Conservation (phyloP, 345 rosid genomes). For the Pugionium dolabratum region DNA sequence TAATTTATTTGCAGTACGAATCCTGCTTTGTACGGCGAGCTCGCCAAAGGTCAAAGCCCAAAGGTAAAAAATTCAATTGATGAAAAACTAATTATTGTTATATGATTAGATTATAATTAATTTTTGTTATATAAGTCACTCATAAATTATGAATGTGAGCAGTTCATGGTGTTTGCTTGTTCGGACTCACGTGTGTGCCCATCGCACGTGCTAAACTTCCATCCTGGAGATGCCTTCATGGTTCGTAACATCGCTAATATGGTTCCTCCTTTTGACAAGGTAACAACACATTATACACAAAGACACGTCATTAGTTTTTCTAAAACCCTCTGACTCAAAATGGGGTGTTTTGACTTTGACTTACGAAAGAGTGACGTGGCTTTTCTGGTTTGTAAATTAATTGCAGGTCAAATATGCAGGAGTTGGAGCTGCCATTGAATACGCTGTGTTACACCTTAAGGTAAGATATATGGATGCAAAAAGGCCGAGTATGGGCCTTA, state of each 20-base stretch:
- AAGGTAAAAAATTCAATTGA: slow-evolving; percentile 45
- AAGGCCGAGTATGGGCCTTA: slow-evolving; percentile 1
- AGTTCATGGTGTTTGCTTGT: slow-evolving; percentile 97
- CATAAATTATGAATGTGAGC: slow-evolving; percentile 22
- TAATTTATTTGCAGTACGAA: slow-evolving; percentile 51
- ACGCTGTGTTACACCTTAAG: slow-evolving; percentile 94
- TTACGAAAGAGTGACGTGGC: not conserved
- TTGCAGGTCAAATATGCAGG: slow-evolving; percentile 51
- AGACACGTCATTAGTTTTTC: not conserved
- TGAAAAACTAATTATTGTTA: not conserved
- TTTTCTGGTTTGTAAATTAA: not conserved
- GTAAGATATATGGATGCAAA: slow-evolving; percentile 23
- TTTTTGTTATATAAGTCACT: not conserved
- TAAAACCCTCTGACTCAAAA: not conserved
- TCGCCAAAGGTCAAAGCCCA: slow-evolving; percentile 90
- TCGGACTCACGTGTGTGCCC: slow-evolving; percentile 97
- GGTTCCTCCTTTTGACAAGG: slow-evolving; percentile 88
- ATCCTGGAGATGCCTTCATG: slow-evolving; percentile 95
- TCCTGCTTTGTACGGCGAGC: slow-evolving; percentile 66
- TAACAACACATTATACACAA: not conserved
- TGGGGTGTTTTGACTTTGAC: slow-evolving; percentile 6
- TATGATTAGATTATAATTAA: not conserved
- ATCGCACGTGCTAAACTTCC: slow-evolving; percentile 76
- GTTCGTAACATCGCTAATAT: slow-evolving; percentile 88
- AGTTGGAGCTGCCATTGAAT: slow-evolving; percentile 83